Conservation (phyloP, 257 asterid species). For the Galeopsis tetrahit region DNA sequence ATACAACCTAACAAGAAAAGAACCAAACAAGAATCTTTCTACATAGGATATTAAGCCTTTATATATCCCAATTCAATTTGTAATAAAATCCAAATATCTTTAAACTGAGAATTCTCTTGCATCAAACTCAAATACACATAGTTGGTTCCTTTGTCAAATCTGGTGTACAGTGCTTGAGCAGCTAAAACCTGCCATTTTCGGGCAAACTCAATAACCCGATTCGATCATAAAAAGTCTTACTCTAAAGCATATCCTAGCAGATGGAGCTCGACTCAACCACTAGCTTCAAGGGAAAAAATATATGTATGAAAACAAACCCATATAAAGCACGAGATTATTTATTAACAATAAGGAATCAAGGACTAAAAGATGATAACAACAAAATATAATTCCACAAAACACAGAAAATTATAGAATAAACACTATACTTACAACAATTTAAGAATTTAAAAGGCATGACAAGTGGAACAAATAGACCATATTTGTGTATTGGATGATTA, state of each 20-base stretch:
- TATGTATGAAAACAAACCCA: too few species aligned
- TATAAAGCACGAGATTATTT: conserved; percentile 18
- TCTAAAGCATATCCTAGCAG: background rate
- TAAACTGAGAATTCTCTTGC: background rate
- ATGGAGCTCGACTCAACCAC: background rate
- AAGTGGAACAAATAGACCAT: too few species aligned
- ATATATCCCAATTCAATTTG: too few species aligned
- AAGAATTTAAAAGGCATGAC: too few species aligned
- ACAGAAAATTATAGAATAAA: conserved; percentile 12
- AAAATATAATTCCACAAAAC: conserved; percentile 27
- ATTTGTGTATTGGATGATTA: too few species aligned
- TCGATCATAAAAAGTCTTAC: too few species aligned
- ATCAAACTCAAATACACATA: background rate
- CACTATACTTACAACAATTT: too few species aligned
- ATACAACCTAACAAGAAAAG: conserved; percentile 12
- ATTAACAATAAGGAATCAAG: conserved; percentile 10
- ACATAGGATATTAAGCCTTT: background rate
- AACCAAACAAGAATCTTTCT: background rate
- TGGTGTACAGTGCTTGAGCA: too few species aligned
- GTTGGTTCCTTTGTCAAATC: background rate
- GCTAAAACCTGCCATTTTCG: too few species aligned
- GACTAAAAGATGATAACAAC: conserved; percentile 20
- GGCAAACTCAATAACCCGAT: too few species aligned
- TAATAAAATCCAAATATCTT: background rate
- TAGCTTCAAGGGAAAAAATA: background rate